These are phyloP conservation scores for Geranium brycei DNA, from an alignment of 345 rosid genomes.

Conservation along the genomic window DNA sequence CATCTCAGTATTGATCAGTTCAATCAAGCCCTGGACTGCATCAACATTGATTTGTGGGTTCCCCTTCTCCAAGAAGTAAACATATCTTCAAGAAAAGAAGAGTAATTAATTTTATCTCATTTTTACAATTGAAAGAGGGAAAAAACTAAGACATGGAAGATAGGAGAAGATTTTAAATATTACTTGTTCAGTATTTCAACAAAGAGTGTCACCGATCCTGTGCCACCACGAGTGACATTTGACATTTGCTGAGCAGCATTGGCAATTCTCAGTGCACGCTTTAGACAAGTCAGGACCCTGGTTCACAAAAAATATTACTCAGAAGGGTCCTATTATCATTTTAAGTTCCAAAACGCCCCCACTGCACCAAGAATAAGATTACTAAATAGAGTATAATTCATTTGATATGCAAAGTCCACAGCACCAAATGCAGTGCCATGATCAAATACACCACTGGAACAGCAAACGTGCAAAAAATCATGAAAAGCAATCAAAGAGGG, in stretches of 20 bases:
- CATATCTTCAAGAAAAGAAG: conserved; percentile 37
- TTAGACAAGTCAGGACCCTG: conserved; percentile 85
- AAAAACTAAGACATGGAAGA: not conserved
- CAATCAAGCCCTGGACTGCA: conserved; percentile 68
- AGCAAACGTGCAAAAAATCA: too few relatives aligned
- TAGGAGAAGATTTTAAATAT: not conserved
- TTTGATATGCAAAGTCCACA: not conserved
- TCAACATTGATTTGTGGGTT: conserved; percentile 57
- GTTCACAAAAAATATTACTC: conserved; percentile 3
- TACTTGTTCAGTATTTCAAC: conserved; percentile 97
- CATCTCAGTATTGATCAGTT: conserved; percentile 64
- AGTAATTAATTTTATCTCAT: not conserved
- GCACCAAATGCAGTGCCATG: not conserved
- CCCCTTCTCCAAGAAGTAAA: conserved; percentile 88
- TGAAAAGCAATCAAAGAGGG: not conserved
- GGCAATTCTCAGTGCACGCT: conserved; percentile 91
- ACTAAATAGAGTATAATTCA: not conserved
- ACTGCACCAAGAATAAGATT: too few relatives aligned
- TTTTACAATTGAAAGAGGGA: not conserved
- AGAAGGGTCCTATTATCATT: not conserved
- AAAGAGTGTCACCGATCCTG: conserved; percentile 68
- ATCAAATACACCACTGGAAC: not conserved
- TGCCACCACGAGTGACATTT: conserved; percentile 57
- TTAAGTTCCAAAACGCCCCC: not conserved
- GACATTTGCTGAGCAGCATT: conserved; percentile 90